Evolutionary conservation across 805 yeast species (phyloP).

Genomic region (Schwanniomyces yamadae): DNA sequence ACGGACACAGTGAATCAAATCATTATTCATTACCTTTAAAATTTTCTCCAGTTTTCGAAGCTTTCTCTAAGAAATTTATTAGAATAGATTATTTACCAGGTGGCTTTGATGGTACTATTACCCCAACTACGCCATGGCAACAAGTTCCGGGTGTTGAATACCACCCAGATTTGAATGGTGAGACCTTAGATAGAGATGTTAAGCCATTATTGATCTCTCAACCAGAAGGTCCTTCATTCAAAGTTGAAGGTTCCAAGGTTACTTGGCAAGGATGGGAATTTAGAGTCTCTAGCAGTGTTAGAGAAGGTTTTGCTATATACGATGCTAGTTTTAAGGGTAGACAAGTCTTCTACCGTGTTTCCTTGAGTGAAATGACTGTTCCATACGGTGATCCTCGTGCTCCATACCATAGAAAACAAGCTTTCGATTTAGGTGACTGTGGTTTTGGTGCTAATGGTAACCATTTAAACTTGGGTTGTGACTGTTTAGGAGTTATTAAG

Average conservation of each 20-base stretch:
- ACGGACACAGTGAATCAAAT: constrained; percentile 66
- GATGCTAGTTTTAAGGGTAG: constrained; percentile 76
- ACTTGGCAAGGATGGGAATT: constrained; percentile 86
- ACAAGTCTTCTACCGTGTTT: constrained; percentile 67
- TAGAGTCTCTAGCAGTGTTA: constrained; percentile 63
- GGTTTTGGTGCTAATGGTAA: constrained; percentile 78
- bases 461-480: constrained; percentile 70
- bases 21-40: constrained; percentile 74
- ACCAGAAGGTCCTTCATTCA: constrained; percentile 80
- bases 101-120: constrained; percentile 61
- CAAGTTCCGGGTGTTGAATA: constrained; percentile 64
- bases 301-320: constrained; percentile 79
- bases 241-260: constrained; percentile 57
- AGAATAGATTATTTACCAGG: constrained; percentile 75
- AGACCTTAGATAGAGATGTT: constrained; percentile 48
- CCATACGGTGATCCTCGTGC: constrained; percentile 82
- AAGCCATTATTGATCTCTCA: constrained; percentile 69
- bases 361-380: constrained; percentile 82
- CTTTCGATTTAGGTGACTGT: constrained; percentile 82
- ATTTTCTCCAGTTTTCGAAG: constrained; percentile 72
- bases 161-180: constrained; percentile 68
- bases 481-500: constrained; percentile 77
- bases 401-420: constrained; percentile 84
- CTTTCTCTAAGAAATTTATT: constrained; percentile 56
- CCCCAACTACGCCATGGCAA: constrained; percentile 61